Evolutionary conservation across 352 stramenopile genomes (phyloP), one percentile per base, ranked within the genome.

Genomic region (Phytophthora tubulina): DNA sequence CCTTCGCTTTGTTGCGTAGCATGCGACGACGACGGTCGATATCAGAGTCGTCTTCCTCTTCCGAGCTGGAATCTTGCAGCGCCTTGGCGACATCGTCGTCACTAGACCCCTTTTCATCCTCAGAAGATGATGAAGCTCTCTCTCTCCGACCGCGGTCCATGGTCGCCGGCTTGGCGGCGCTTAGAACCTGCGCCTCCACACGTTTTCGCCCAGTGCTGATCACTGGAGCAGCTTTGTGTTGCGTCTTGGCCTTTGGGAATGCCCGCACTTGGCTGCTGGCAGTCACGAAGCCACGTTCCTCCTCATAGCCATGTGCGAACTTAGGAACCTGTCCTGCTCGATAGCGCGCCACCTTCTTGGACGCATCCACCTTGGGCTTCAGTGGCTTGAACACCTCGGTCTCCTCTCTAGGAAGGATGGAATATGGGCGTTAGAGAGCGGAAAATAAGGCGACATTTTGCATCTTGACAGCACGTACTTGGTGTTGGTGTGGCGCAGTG

Each of bases 281-380:
- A 6, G 86, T 93, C 50, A 95, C 86, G 35, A 95, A 95, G 3
- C 88, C 86, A 9, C 85, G 74, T 41, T 96, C 86, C 5, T 94
- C 88, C 52, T 96, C 86, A 61, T 92, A 93, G 0, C 86, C 87
- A 0, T 81, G 61, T 0, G 88, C 88, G 54, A 93, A 96, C 21
- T 86, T 79, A 32, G 90, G 90, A 7, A 96, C 88, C 48, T 96
- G 86, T 7, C 90, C 90, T 31, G 90, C 88, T 42, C 90, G 87
- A 59, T 97, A 95, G 15, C 90, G 87, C n/a, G 78, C 62, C 48
- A 97, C 86, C 69, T 95, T 95, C 42, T 84, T 92, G 49, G 87
- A 92, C 44, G 79, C 76, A 44, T 97, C 90, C 27, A 97, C 71
- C 41, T 92, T 91, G 46, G 90, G 90, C 69, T 96, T 90, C 55